Evolutionary conservation across 495 filamentous ascomycete genomes (phyloP).

Genomic region (Melanomma pulvis-pyrius): DNA sequence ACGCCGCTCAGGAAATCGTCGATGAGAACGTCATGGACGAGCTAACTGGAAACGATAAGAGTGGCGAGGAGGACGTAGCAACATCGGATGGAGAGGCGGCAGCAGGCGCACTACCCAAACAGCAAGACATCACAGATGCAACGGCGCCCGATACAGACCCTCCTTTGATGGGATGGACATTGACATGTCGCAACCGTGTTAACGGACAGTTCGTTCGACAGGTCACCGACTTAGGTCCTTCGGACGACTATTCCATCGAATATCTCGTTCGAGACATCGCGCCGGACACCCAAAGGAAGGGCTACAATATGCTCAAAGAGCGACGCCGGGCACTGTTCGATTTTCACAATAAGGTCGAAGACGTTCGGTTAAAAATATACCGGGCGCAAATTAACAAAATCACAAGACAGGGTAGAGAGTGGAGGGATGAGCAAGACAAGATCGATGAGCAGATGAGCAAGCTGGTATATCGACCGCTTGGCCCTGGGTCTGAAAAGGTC

Average conservation of each 20-base stretch:
- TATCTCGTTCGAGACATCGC: slow-evolving; percentile 69
- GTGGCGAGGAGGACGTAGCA: slow-evolving; percentile 18
- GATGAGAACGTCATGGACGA: slow-evolving; percentile 56
- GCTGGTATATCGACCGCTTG: slow-evolving; percentile 33
- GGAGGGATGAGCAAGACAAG: slow-evolving; percentile 54
- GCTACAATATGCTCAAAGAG: slow-evolving; percentile 56
- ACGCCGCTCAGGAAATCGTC: slow-evolving; percentile 31
- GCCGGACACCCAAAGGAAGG: slow-evolving; percentile 29
- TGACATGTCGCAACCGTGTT: slow-evolving; percentile 72
- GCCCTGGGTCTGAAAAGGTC: slow-evolving; percentile 23
- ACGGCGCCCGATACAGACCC: not conserved
- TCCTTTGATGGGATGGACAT: slow-evolving; percentile 63
- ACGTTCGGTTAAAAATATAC: slow-evolving; percentile 50
- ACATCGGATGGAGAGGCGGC: not conserved
- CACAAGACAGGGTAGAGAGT: slow-evolving; percentile 51
- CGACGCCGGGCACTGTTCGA: slow-evolving; percentile 56
- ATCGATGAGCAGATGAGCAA: slow-evolving; percentile 45
- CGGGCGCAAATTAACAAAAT: slow-evolving; percentile 50
- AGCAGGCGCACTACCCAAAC: not conserved
- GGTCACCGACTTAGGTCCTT: slow-evolving; percentile 53
- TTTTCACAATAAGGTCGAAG: slow-evolving; percentile 33
- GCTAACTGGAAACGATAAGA: slow-evolving; percentile 27
- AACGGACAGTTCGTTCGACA: slow-evolving; percentile 67
- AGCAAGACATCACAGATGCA: slow-evolving; percentile 28
- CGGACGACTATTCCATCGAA: slow-evolving; percentile 73